Evolutionary conservation across 2,329 filamentous ascomycete species (phyloP).

Genomic region (Epichloe coenophiala): DNA sequence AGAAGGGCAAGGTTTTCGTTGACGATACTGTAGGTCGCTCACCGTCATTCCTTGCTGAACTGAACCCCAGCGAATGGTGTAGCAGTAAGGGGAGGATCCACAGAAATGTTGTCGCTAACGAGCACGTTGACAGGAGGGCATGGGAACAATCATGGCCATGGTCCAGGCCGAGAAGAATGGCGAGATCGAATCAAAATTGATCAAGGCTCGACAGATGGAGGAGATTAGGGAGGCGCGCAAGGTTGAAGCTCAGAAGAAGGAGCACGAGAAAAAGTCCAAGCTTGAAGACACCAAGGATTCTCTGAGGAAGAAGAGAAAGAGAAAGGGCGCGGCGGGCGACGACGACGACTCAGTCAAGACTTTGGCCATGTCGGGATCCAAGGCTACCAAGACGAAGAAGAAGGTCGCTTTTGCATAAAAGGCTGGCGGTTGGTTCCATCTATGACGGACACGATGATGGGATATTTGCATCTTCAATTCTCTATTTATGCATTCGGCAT

Average conservation of each 20-base stretch:
- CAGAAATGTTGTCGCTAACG: not conserved
- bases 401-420: constrained; percentile 69
- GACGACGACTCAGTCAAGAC: constrained; percentile 32
- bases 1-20: constrained; percentile 97
- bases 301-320: constrained; percentile 65
- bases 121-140: constrained; percentile 53
- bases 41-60: not conserved
- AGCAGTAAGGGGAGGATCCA: not conserved
- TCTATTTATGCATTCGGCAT: constrained; percentile 13
- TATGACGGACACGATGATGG: not conserved
- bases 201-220: constrained; percentile 88
- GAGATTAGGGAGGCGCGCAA: constrained; percentile 84
- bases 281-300: constrained; percentile 72
- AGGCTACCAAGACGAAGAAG: constrained; percentile 55
- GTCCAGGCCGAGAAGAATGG: constrained; percentile 96
- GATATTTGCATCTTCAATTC: not conserved
- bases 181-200: constrained; percentile 96
- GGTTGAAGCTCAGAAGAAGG: constrained; percentile 69
- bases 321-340: constrained; percentile 23
- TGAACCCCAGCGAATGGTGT: not conserved
- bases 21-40: constrained; percentile 61
- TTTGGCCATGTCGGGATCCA: constrained; percentile 35
- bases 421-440: not conserved
- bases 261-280: constrained; percentile 58
- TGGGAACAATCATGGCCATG: constrained; percentile 88